Percentiles rank a stretch among this genome's conserved stretches.
phyloP scores from a whole-genome alignment of 768 basidiomycete genomes.

The Lentinus tigrinus region DNA sequence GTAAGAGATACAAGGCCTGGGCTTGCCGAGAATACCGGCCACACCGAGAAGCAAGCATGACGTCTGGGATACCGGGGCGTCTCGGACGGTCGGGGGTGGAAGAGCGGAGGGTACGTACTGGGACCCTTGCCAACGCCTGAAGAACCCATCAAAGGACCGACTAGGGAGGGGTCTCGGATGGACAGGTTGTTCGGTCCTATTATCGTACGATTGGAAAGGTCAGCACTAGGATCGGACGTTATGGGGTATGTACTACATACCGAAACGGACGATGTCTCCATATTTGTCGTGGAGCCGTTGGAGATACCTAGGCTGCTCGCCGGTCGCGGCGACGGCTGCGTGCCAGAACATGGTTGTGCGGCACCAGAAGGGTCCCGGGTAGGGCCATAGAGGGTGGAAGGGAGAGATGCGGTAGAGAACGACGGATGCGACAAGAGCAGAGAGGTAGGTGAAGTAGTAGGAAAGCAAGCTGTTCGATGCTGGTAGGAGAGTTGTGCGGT shows the following conservation, averaged over 20 bases:
- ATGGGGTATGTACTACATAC: conserved; percentile 17
- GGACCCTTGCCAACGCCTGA: conserved; percentile 44
- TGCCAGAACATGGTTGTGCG: conserved; percentile 31
- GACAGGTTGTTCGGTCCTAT: conserved; percentile 49
- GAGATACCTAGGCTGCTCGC: conserved; percentile 29
- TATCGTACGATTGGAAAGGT: not conserved
- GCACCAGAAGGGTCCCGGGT: conserved; percentile 24
- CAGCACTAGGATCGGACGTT: not conserved
- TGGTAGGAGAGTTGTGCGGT: not conserved
- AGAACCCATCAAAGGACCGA: conserved; percentile 28
- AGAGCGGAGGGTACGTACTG: conserved; percentile 33
- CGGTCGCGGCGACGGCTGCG: conserved; percentile 21
- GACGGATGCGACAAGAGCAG: not conserved
- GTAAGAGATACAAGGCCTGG: no score
- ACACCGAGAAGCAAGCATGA: no score
- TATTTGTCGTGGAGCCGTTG: conserved; percentile 37
- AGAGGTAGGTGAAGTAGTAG: conserved; percentile 4
- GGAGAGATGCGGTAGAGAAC: not conserved
- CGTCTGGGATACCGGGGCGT: not conserved
- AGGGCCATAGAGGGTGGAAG: not conserved
- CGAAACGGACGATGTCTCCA: conserved; percentile 37
- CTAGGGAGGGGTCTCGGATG: conserved; percentile 31
- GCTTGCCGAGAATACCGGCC: no score
- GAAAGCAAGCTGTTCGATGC: no score
- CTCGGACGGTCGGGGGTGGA: conserved; percentile 16